phyloP scores from a whole-genome alignment of 1,284 basidiomycete genomes.

The Gymnopus androsaceus region DNA sequence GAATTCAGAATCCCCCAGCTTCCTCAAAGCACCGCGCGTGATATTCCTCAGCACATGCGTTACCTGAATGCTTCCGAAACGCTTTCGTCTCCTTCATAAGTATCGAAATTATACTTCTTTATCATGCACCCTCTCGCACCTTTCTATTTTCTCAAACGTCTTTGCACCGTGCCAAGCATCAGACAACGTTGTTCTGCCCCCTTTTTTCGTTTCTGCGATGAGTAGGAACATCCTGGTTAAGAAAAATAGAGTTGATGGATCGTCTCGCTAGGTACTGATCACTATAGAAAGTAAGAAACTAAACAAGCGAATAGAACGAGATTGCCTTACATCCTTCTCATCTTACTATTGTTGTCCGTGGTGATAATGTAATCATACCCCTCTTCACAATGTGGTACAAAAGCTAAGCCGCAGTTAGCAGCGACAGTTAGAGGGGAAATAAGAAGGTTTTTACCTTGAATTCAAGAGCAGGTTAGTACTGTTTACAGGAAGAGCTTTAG shows the following conservation, averaged over 20 bases:
- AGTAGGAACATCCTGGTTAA: slow-evolving; percentile 24
- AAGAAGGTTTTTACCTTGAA: slow-evolving; percentile 57
- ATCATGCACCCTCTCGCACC: background rate
- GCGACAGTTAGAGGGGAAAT: background rate
- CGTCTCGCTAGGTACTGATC: slow-evolving; percentile 55
- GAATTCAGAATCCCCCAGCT: too few relatives aligned
- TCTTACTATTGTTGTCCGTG: slow-evolving; percentile 81
- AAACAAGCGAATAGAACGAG: background rate
- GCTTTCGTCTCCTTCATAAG: too few relatives aligned
- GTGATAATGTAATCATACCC: slow-evolving; percentile 99
- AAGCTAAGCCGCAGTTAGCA: slow-evolving; percentile 55
- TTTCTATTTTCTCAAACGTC: slow-evolving; percentile 12
- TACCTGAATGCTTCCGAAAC: background rate
- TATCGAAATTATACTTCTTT: background rate
- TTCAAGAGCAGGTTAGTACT: slow-evolving; percentile 96
- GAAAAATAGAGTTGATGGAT: slow-evolving; percentile 16
- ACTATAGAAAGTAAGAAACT: background rate
- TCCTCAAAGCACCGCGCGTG: too few relatives aligned
- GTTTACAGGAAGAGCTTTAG: slow-evolving; percentile 96
- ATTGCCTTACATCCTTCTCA: slow-evolving; percentile 46
- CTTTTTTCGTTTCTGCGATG: slow-evolving; percentile 42
- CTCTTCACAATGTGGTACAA: slow-evolving; percentile 97
- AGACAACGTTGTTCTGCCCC: too few relatives aligned
- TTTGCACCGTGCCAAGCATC: too few relatives aligned
- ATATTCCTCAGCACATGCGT: background rate